Evolutionary conservation across 192 early-diverging fungal species (phyloP).

Genomic region (Bifiguratus adelaidae): DNA sequence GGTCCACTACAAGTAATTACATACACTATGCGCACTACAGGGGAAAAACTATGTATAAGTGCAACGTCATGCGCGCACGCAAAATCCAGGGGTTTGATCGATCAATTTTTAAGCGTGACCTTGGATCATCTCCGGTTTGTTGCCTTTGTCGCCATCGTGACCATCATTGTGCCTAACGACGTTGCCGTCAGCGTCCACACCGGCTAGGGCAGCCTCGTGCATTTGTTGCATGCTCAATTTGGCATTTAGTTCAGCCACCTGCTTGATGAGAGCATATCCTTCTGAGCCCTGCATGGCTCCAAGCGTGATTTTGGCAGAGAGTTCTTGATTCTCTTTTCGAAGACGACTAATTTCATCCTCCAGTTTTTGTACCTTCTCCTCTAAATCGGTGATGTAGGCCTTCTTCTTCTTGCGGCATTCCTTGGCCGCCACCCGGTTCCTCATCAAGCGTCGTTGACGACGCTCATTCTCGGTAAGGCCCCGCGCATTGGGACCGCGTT

Average conservation of each 20-base stretch:
- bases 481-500: slow-evolving; percentile 7
- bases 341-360: slow-evolving; percentile 52
- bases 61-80: too few species aligned
- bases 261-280: slow-evolving; percentile 46
- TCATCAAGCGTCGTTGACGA: slow-evolving; percentile 58
- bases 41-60: too few species aligned
- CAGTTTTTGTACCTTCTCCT: slow-evolving; percentile 45
- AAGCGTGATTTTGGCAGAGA: slow-evolving; percentile 52
- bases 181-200: too few species aligned
- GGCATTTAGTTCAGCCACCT: slow-evolving; percentile 58
- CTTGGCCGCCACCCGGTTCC: slow-evolving; percentile 73
- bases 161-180: too few species aligned
- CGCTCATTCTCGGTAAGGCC: slow-evolving; percentile 59
- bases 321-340: slow-evolving; percentile 58
- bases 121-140: too few species aligned
- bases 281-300: slow-evolving; percentile 44
- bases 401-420: slow-evolving; percentile 83
- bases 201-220: too few species aligned
- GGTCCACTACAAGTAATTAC: too few species aligned
- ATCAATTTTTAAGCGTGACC: too few species aligned
- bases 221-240: slow-evolving; percentile 55
- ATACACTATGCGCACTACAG: too few species aligned
- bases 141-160: too few species aligned
- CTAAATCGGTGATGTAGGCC: slow-evolving; percentile 61
- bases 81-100: too few species aligned